Conservation (phyloP, 2,329 filamentous ascomycete species). For the Rhytidhysteron rufulum region DNA sequence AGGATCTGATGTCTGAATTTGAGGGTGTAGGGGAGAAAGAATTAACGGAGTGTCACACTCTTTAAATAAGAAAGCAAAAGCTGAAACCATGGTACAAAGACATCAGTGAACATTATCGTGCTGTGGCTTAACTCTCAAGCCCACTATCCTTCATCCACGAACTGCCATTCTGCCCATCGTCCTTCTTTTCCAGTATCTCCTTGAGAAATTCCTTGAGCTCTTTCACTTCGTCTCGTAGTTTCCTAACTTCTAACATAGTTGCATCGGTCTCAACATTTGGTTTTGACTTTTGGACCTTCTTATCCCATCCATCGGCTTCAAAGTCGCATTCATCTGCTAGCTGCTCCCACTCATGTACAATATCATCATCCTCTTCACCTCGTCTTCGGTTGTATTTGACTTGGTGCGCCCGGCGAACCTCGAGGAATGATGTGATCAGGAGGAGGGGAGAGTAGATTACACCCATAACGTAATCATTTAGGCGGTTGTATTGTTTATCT, state of each 20-base stretch:
- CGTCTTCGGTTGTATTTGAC: slow-evolving; percentile 71
- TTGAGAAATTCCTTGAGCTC: slow-evolving; percentile 42
- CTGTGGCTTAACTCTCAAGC: too few species aligned
- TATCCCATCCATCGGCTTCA: slow-evolving; percentile 79
- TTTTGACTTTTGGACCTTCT: slow-evolving; percentile 67
- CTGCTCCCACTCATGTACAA: slow-evolving; percentile 90
- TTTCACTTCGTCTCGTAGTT: slow-evolving; percentile 41
- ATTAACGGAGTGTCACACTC: too few species aligned
- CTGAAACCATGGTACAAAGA: too few species aligned
- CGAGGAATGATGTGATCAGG: slow-evolving; percentile 66
- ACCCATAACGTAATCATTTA: slow-evolving; percentile 89
- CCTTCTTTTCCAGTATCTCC: slow-evolving; percentile 18
- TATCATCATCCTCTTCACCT: slow-evolving; percentile 87
- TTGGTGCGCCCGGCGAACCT: slow-evolving; percentile 44
- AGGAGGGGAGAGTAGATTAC: slow-evolving; percentile 81
- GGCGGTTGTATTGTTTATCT: slow-evolving; percentile 65
- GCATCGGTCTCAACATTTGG: slow-evolving; percentile 79
- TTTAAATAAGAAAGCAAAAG: too few species aligned
- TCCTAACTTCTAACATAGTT: slow-evolving; percentile 61
- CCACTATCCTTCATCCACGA: slow-evolving; percentile 30
- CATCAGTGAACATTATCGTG: too few species aligned
- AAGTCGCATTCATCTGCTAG: slow-evolving; percentile 67
- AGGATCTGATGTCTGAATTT: too few species aligned
- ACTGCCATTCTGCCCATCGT: slow-evolving; percentile 20
- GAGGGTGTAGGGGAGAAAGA: too few species aligned